These are phyloP conservation scores for Neurospora hispaniola DNA, from an alignment of 495 filamentous ascomycete genomes.

Conservation along the genomic window DNA sequence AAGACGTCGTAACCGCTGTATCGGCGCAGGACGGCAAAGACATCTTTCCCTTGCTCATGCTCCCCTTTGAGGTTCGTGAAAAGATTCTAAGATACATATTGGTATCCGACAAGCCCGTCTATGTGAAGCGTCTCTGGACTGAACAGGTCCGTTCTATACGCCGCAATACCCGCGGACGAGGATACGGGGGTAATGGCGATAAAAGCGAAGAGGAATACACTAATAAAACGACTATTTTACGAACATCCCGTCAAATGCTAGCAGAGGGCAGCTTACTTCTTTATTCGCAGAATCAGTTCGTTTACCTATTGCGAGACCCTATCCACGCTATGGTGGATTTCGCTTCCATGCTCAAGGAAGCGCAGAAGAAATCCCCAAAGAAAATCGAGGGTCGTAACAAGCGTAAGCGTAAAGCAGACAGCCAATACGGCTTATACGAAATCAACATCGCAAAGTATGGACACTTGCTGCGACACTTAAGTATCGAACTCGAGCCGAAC, in stretches of 20 bases:
- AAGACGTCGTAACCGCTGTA: not conserved
- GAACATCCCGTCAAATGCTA: conserved; percentile 15
- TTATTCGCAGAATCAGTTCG: conserved; percentile 31
- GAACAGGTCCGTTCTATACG: conserved; percentile 6
- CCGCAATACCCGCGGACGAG: conserved; percentile 5
- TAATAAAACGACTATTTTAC: conserved; percentile 23
- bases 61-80: conserved; percentile 26
- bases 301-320: conserved; percentile 29
- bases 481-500: conserved; percentile 26
- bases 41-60: conserved; percentile 2
- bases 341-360: not conserved
- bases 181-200: not conserved
- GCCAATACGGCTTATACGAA: not conserved
- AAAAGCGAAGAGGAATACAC: not conserved
- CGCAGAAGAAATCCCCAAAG: not conserved
- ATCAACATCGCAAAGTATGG: conserved; percentile 27
- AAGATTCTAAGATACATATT: conserved; percentile 27
- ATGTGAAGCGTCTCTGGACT: conserved; percentile 26
- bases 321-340: not conserved
- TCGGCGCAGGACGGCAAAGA: not conserved
- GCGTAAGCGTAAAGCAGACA: not conserved
- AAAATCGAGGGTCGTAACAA: not conserved
- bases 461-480: conserved; percentile 27
- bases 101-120: conserved; percentile 20
- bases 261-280: conserved; percentile 24